Evolutionary conservation across 352 stramenopile genomes (phyloP), one percentile per base, ranked within the genome.

Genomic region (Globisporangium ultimum): DNA sequence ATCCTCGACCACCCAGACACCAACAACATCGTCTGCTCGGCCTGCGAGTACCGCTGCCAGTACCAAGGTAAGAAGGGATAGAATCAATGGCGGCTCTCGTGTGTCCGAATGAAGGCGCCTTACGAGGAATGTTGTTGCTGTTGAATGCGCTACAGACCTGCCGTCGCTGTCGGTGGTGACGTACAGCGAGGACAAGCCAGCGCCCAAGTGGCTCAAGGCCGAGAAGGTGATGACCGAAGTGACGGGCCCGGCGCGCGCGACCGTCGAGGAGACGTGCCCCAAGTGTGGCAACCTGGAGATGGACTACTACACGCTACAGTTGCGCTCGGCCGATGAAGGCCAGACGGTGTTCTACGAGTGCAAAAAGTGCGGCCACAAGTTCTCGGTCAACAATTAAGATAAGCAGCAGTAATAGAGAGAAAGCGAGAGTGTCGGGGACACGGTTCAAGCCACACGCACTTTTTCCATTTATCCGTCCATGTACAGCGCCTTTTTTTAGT

Each of bases 271-370:
- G 83, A 90, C 93, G 46, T 99, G 97, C 68, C 88, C 97, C 42
- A 98, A 98, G 76, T 99, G 97, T 67, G 85, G 79, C 60, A 93
- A 98, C 72, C 88, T 80, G 11, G 86, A 99, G 74, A 98, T 99
- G 72, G 93, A 98, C 68, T 99, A 99, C 80, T 99, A 99, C 72
- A 99, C 97, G 61, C 95, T 99, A 74, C 97, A 99, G 78, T 74
- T 99, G 66, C 87, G 97, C 62, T 98, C 91, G 49, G 97, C 98
- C 20, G 97, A 99, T 88, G 97, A 99, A 83, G 97, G 97, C 14
- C 97, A 99, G 74, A 99, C 97, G 43, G 97, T 99, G 10, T 99
- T 99, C 76, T 99, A 99, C 77, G 97, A 99, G 80, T 99, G 97
- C 76, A 96, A 96, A 71, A 97, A 98, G 63, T 99, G 97, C 61